These are phyloP conservation scores for Xylariaceae sp. DNA, from an alignment of 2,329 filamentous ascomycete genomes.

Conservation along the genomic window DNA sequence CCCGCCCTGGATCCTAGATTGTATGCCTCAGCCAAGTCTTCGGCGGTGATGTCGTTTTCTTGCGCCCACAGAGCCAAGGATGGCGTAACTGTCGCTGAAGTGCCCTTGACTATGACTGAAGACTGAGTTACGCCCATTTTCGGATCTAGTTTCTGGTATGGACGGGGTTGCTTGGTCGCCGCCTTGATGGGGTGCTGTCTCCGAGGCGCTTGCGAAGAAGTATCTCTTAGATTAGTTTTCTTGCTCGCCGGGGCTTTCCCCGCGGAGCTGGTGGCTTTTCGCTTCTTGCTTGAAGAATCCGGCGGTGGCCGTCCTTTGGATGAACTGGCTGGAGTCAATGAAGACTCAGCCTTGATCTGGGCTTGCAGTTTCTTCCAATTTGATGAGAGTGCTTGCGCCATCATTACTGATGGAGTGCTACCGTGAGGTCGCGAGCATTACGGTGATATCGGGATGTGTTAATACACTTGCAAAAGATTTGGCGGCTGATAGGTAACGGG, in stretches of 20 bases:
- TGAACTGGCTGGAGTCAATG: constrained; percentile 24
- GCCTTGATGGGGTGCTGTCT: constrained; percentile 9
- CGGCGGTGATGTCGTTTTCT: constrained; percentile 55
- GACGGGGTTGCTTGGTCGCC: constrained; percentile 12
- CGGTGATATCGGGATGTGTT: neutral
- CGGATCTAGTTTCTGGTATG: constrained; percentile 26
- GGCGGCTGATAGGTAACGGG: neutral
- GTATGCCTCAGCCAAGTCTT: constrained; percentile 58
- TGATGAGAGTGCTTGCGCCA: constrained; percentile 50
- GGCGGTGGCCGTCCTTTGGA: constrained; percentile 7
- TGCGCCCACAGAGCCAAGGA: constrained; percentile 56
- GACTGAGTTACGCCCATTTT: constrained; percentile 55
- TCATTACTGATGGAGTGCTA: constrained; percentile 21
- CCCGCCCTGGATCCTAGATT: constrained; percentile 44
- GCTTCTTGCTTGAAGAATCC: constrained; percentile 15
- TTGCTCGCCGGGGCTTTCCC: constrained; percentile 8
- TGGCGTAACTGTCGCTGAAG: constrained; percentile 41
- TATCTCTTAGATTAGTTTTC: constrained; percentile 1
- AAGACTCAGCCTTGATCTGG: constrained; percentile 46
- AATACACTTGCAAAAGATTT: neutral
- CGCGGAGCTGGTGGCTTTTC: constrained; percentile 10
- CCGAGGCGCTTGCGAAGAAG: neutral
- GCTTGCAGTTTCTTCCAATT: constrained; percentile 78
- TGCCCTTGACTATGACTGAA: constrained; percentile 38
- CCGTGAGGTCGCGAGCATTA: neutral